Base-by-base conservation (phyloP, 441 rosid genomes). In the Populus hybrid region DNA sequence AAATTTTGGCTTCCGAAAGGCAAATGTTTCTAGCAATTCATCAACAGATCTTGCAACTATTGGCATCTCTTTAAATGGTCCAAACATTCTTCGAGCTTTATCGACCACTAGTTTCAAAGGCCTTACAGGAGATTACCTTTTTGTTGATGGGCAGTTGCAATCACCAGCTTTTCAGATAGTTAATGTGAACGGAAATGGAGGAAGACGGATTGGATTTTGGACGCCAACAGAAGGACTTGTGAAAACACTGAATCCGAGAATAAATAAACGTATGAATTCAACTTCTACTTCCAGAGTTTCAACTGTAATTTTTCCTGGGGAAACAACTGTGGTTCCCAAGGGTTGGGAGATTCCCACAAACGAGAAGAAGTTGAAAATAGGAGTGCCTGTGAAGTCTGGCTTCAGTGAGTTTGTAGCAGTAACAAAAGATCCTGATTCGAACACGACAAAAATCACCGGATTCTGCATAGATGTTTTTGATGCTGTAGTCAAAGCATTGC, bases 281-380 rank as follows among this genome's bases (percentile, higher is more conserved):
- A 79, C 84, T 68, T 82, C 89, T 11, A 78, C 74, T 66, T 76
- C 82, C 70, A 84, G 80, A 64, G 84, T 90, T 6, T 75, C 82
- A 46, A 3, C 83, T 0, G 77, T 89, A 14, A 82, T 87, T 42
- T 91, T 94, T 95, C 94, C 93, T 2, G 93, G 97, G 67, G 89
- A 90, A 67, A 24, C 84, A 1, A 67, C 12, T 38, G 70, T 1
- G 30, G 6, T 78, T 68, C 93, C 94, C 0, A 89, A 46, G 72
- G 95, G 94, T 8, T 90, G 92, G 94, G 87, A 88, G 78, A 68
- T 90, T 10, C 92, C 92, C 0, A 80, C 83, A 0, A 82, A 80
- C 2, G 91, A 85, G 67, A 86, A 82, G 59, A 92, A 4, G 74
- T 40, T 93, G 36, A 79, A 69, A 24, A 79, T 89, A 0, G 88